A percentile compares a stretch with the other conserved stretches of the same genome.
Conservation (phyloP, 345 rosid species). For the Hypericum perforatum region DNA sequence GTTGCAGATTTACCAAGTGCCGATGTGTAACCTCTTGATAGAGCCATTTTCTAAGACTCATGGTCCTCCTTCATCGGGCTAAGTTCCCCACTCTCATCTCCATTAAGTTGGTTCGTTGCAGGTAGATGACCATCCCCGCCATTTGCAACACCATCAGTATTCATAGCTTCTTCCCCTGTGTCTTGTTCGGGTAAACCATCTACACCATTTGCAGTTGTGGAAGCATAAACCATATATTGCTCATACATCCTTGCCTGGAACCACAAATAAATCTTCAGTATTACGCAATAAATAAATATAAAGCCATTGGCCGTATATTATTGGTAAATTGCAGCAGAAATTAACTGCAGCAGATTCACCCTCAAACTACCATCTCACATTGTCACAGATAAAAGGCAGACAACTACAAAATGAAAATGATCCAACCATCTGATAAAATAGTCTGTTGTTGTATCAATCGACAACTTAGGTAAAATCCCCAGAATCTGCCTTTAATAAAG, state of each 20-base stretch:
- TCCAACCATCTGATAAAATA: too few relatives aligned
- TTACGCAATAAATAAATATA: not conserved
- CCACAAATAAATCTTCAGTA: not conserved
- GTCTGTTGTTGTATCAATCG: too few relatives aligned
- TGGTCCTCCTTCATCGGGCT: not conserved
- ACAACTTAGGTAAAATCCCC: too few relatives aligned
- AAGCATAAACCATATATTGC: constrained; percentile 33
- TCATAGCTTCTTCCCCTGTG: constrained; percentile 21
- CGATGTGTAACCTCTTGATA: too few relatives aligned
- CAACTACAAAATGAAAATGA: too few relatives aligned
- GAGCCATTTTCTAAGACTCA: too few relatives aligned
- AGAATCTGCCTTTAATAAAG: too few relatives aligned
- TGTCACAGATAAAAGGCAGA: too few relatives aligned
- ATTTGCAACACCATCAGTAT: constrained; percentile 17
- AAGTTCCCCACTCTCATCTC: constrained; percentile 16
- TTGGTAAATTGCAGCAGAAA: not conserved
- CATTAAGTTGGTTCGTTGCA: constrained; percentile 6
- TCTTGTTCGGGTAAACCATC: constrained; percentile 4
- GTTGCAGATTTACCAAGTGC: too few relatives aligned
- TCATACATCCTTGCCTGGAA: constrained; percentile 41
- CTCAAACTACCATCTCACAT: too few relatives aligned
- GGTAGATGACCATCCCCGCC: constrained; percentile 23
- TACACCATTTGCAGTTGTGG: constrained; percentile 24
- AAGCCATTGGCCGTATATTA: not conserved
- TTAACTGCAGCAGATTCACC: too few relatives aligned